Evolutionary conservation across 306 rosid genomes (phyloP), one percentile per base, ranked within the genome.

Genomic region (Casuarina equisetifolia): DNA sequence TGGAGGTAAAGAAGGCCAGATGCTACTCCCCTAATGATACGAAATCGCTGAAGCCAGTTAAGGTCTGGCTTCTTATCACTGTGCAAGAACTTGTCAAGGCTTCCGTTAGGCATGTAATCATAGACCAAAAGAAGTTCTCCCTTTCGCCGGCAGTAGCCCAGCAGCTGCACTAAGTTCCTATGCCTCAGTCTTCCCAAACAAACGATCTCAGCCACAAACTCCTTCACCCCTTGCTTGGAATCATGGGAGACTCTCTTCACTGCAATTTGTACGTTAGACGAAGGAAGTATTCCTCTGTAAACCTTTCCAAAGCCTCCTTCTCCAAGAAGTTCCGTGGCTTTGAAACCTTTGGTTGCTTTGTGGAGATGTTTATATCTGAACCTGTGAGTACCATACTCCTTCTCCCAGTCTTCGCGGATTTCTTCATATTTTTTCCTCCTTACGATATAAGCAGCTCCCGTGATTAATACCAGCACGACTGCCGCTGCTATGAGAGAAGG

Each of bases 151-250:
- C 51, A 48, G 9, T 48, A 48, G 51, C 51, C 51, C 2, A 48
- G 13, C 3, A 48, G 51, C 51, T 48, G 51, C 51, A 48, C 51
- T 13, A 48, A 48, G 13, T 48, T 48, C 51, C 51, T 48, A 48
- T 48, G 51, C 9, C 51, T 48, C 51, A 48, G 3, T 2, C 51
- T 48, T 48, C 51, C 51, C 51, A 48, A 8, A 13, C 51, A 8
- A 17, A 78, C 75, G 12, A 86, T 81, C 74, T 86, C 85, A 1
- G 87, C 79, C 13, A 81, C 75, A 57, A 86, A 86, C 25, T 81
- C 84, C 73, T 79, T 76, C 75, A 83, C 67, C 20, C 90, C 90
- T 43, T 86, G 87, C 43, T 77, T 73, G 3, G 90, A 86, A 8
- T 81, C 74, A 20, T 81, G 90, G 1, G 84, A 78, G 4, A 83